A percentile compares a stretch with the other conserved stretches of the same genome.
These are phyloP conservation scores for Geum urbanum DNA, from an alignment of 306 rosid species.

Conservation along the genomic window DNA sequence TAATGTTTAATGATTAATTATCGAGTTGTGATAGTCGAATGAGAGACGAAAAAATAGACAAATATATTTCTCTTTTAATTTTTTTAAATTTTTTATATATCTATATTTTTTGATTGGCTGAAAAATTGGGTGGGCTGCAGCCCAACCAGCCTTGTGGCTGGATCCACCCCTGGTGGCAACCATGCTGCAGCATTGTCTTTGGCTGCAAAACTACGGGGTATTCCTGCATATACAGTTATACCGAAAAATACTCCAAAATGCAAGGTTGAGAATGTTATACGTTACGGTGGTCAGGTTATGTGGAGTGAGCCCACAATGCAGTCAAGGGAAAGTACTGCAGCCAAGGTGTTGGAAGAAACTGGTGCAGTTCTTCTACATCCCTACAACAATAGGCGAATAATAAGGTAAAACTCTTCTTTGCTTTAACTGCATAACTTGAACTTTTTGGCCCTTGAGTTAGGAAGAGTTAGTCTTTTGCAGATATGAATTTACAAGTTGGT, in stretches of 20 bases:
- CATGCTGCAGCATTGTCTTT: slow-evolving; percentile 94
- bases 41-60: too few relatives aligned
- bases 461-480: not conserved
- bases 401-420: slow-evolving; percentile 44
- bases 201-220: slow-evolving; percentile 87
- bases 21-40: too few relatives aligned
- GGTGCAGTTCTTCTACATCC: slow-evolving; percentile 80
- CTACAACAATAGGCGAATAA: slow-evolving; percentile 65
- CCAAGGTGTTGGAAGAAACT: slow-evolving; percentile 66
- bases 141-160: too few relatives aligned
- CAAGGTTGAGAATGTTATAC: slow-evolving; percentile 76
- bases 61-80: too few relatives aligned
- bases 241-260: slow-evolving; percentile 80
- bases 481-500: not conserved
- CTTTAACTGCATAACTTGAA: not conserved
- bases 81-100: too few relatives aligned
- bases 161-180: too few relatives aligned
- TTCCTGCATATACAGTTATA: slow-evolving; percentile 76
- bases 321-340: slow-evolving; percentile 64
- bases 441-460: not conserved
- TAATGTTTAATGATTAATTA: too few relatives aligned
- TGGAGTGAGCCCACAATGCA: slow-evolving; percentile 62
- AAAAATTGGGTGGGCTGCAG: too few relatives aligned
- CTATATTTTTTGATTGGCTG: too few relatives aligned
- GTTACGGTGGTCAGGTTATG: slow-evolving; percentile 75